Evolutionary conservation across 768 basidiomycete genomes (phyloP), one percentile per base, ranked within the genome.

Genomic region (Termitomyces sp.): DNA sequence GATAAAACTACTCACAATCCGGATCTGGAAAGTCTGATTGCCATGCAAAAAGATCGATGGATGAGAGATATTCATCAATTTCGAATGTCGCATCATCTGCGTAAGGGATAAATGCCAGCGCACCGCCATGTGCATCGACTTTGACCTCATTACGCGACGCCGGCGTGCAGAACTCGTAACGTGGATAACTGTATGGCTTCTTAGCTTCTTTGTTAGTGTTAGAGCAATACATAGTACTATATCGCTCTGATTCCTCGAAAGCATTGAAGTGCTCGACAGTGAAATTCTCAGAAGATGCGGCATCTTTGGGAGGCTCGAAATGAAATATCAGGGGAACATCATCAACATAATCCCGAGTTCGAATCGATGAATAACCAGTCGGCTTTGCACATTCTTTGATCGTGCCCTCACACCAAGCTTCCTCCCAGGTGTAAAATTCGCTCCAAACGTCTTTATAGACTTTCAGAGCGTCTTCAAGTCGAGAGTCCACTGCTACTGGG

Each of bases 101-200:
- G 49, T 76, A 81, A 0, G 80, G 80, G 5, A 77, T 55, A 44
- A 83, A 84, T 0, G 49, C 12, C 30, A 60, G 35, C 5, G 61
- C 45, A 3, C 10, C 2, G 9, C 6, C 12, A 16, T 61, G 28
- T 16, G 53, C 19, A 1, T 58, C 45, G 16, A 57, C 50, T 17
- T 28, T 61, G 19, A 34, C 46, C 32, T 42, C 73, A 55, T 70
- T 81, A 17, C 66, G 63, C 1, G 72, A 71, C 1, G 66, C 56
- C 0, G 82, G 76, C 0, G 82, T 70, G 59, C 82, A 84, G n/a
- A 69, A 69, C 16, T 78, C 76, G 58, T 83, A 83, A 1, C 50
- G 59, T 8, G 72, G 64, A 53, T 68, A 64, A 2, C 64, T 55
- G 4, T 43, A 44, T 16, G 50, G 21, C 19, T n/a, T 21, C 12